Conservation (phyloP, 2,329 filamentous ascomycete genomes). For the Thermoascus crustaceus region DNA sequence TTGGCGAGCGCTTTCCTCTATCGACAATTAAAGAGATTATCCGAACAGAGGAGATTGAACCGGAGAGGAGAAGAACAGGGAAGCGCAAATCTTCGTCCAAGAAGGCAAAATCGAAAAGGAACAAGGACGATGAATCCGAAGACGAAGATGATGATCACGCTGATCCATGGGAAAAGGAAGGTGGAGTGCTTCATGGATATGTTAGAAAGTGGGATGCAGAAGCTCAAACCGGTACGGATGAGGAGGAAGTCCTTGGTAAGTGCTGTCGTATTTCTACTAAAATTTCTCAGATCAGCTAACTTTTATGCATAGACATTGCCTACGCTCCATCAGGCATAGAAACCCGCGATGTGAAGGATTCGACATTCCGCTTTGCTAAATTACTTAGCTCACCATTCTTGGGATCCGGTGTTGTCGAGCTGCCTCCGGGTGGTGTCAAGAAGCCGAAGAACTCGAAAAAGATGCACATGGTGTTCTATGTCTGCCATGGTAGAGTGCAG, state of each 20-base stretch:
- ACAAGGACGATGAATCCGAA: slow-evolving; percentile 31
- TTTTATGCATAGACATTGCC: slow-evolving; percentile 44
- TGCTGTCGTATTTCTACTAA: neutral
- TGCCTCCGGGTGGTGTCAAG: slow-evolving; percentile 77
- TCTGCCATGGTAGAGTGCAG: slow-evolving; percentile 71
- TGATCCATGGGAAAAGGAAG: slow-evolving; percentile 39
- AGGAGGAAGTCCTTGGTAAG: slow-evolving; percentile 35
- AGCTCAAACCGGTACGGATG: slow-evolving; percentile 27
- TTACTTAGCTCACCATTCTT: slow-evolving; percentile 78
- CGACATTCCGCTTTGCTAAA: slow-evolving; percentile 81
- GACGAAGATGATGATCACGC: slow-evolving; percentile 31
- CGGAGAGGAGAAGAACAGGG: slow-evolving; percentile 30
- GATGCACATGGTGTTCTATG: slow-evolving; percentile 97
- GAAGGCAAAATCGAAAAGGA: slow-evolving; percentile 26
- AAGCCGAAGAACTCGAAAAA: slow-evolving; percentile 83
- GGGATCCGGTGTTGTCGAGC: slow-evolving; percentile 79
- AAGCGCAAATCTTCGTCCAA: slow-evolving; percentile 28
- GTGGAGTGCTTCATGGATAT: slow-evolving; percentile 35
- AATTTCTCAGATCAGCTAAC: slow-evolving; percentile 14
- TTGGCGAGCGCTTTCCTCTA: slow-evolving; percentile 53
- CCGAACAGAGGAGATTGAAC: slow-evolving; percentile 57
- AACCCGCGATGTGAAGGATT: slow-evolving; percentile 51
- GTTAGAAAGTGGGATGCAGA: slow-evolving; percentile 37
- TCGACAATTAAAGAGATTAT: slow-evolving; percentile 69
- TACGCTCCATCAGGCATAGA: slow-evolving; percentile 51